Conservation (phyloP, 345 rosid species). For the Aegle marmelos region DNA sequence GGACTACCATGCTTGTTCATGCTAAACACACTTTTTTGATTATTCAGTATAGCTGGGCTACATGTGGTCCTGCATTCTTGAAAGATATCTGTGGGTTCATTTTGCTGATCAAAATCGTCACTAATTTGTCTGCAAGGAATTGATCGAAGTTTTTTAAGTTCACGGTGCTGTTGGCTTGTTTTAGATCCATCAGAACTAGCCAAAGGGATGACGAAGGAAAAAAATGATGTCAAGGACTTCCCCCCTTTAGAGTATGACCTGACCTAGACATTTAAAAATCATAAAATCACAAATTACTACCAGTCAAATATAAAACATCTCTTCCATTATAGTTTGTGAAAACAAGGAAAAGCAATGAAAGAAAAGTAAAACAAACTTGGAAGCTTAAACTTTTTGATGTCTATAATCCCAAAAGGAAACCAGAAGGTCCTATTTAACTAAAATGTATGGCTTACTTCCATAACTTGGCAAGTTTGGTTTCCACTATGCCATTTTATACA, state of each 20-base stretch:
- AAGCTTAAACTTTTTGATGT: background rate
- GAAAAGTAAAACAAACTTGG: background rate
- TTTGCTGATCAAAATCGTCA: conserved; percentile 33
- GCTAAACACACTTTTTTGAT: conserved; percentile 3
- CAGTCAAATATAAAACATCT: background rate
- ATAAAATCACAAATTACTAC: conserved; percentile 16
- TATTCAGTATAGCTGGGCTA: conserved; percentile 14
- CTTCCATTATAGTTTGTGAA: background rate
- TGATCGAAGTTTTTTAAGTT: conserved; percentile 36
- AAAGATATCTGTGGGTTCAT: conserved; percentile 18
- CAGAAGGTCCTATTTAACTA: background rate
- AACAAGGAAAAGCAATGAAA: background rate
- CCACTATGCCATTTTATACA: background rate
- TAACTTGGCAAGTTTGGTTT: background rate
- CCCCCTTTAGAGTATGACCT: conserved; percentile 40
- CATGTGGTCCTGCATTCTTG: conserved; percentile 19
- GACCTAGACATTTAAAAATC: conserved; percentile 58
- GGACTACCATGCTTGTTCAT: conserved; percentile 9
- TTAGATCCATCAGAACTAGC: conserved; percentile 35
- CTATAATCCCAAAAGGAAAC: background rate
- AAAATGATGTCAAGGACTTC: conserved; percentile 44
- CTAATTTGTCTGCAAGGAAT: conserved; percentile 42
- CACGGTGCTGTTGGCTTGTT: conserved; percentile 34
- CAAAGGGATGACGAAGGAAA: conserved; percentile 39
- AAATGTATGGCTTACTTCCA: background rate